Percentiles rank a stretch among this genome's conserved stretches.
phyloP scores from a whole-genome alignment of 2,329 filamentous ascomycete genomes.

The Hymenotorrendiella dingleyae region DNA sequence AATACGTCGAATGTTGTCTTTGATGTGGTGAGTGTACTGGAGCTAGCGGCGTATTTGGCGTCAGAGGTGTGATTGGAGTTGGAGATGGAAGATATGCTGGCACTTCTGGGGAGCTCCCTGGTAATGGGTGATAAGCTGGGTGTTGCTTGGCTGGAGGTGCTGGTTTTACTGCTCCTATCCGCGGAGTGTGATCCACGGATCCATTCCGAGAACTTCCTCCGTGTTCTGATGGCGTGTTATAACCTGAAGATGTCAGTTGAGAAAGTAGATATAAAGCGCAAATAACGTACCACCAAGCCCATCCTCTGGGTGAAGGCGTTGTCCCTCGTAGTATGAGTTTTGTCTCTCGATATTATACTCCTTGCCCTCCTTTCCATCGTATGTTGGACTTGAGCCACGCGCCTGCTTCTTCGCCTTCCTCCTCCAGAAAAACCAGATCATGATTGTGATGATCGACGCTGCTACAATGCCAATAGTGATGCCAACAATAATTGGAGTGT shows the following conservation, averaged over 20 bases:
- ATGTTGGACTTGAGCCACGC: neutral
- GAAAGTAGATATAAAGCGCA: neutral
- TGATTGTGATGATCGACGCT: constrained; percentile 11
- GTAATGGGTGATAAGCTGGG: constrained; percentile 16
- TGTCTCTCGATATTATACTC: constrained; percentile 6
- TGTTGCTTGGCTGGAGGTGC: constrained; percentile 15
- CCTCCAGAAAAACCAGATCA: constrained; percentile 18
- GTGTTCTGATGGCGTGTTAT: constrained; percentile 1
- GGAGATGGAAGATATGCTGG: constrained; percentile 1
- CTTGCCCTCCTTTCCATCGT: constrained; percentile 5
- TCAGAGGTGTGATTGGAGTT: constrained; percentile 4
- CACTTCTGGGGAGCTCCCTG: constrained; percentile 9
- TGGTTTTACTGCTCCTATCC: neutral
- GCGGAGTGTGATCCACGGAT: neutral
- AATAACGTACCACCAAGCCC: constrained; percentile 4
- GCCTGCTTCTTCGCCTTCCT: constrained; percentile 11
- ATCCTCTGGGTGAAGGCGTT: constrained; percentile 8
- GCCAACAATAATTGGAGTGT: constrained; percentile 20
- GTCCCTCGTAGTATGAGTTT: constrained; percentile 2
- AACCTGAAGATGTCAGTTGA: neutral
- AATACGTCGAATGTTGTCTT: constrained; percentile 16
- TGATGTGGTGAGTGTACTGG: constrained; percentile 10
- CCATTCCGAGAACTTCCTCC: neutral
- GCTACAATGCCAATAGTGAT: constrained; percentile 13
- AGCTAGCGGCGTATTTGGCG: constrained; percentile 11